Evolutionary conservation across 2,329 filamentous ascomycete genomes (phyloP).

Genomic region (Chrysosporium queenslandicum): DNA sequence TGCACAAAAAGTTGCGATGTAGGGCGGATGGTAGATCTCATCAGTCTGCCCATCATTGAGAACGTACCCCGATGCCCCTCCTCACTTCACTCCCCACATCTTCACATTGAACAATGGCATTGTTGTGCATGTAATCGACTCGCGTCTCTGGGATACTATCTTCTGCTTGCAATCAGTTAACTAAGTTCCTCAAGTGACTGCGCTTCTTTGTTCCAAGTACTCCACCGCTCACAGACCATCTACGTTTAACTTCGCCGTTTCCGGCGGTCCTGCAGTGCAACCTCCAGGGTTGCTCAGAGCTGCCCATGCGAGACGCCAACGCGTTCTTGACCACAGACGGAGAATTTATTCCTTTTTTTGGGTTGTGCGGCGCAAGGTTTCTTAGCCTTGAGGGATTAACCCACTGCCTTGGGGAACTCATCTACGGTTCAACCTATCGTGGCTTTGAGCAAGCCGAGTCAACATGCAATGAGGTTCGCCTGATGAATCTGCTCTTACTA

Average conservation of each 20-base stretch:
- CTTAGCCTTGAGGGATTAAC: conserved; percentile 8
- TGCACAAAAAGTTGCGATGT: too few species aligned
- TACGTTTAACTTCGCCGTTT: conserved; percentile 5
- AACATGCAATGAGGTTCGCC: neutral
- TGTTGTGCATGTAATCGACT: neutral
- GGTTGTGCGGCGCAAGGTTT: neutral
- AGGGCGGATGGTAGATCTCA: too few species aligned
- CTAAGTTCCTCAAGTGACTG: neutral
- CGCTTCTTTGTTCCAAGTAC: neutral
- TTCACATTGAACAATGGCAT: neutral
- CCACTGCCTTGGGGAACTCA: neutral
- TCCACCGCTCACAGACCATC: neutral
- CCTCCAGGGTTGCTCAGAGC: neutral
- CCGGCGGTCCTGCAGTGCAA: neutral
- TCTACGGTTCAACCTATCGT: neutral
- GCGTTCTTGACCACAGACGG: neutral
- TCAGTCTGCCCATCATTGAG: too few species aligned
- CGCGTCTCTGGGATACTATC: neutral
- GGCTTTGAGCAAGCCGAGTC: neutral
- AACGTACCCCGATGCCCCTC: too few species aligned
- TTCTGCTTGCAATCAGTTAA: neutral
- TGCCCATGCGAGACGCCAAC: neutral
- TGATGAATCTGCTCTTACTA: neutral
- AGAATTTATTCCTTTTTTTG: neutral
- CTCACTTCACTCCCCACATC: neutral